Evolutionary conservation across 441 rosid species (phyloP), one percentile per base, ranked within the genome.

Genomic region (Gossypium trilobum): DNA sequence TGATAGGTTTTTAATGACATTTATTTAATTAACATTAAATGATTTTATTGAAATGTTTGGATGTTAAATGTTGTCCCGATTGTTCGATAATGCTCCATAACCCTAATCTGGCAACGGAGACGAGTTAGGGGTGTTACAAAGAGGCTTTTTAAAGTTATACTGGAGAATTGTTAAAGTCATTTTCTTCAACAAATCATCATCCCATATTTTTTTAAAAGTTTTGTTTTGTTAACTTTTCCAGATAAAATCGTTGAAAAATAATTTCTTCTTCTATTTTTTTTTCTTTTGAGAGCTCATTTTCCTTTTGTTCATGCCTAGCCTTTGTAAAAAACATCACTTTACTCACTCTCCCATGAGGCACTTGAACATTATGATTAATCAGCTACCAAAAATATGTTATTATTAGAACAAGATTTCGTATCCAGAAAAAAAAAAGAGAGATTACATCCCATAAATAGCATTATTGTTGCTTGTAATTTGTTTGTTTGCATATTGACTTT

Each of bases 171-270:
- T 60, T 59, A 5, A 13, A 14, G 2, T 25, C 29, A 55, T 19
- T 20, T 62, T 44, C 36, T 72, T 55, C 13, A 77, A 51, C 79
- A 3, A 27, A 58, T 36, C 27, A 44, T 25, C 27, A 44, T 27
- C 36, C 57, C 1, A 66, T 4, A 22, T 23, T 22, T 13, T 44
- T 65, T 22, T 3, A 3, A 44, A 42, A 11, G 1, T 11, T 46
- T 0, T 11, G 4, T 46, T 46, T 13, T n/a, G 51, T 46, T 13
- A n/a, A 46, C 51, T 46, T 46, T 46, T 11, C 16, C 0, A 44
- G 4, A 13, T 9, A 10, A 44, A 44, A 44, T 2, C 4, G 14
- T 44, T 11, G 50, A 44, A 44, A 46, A 13, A 46, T 13, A 46
- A 46, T 29, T 29, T 29, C 6, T 29, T 29, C 7, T 29, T 29